phyloP scores from a whole-genome alignment of 768 basidiomycete genomes.

The Rhizopogon roseolus region DNA sequence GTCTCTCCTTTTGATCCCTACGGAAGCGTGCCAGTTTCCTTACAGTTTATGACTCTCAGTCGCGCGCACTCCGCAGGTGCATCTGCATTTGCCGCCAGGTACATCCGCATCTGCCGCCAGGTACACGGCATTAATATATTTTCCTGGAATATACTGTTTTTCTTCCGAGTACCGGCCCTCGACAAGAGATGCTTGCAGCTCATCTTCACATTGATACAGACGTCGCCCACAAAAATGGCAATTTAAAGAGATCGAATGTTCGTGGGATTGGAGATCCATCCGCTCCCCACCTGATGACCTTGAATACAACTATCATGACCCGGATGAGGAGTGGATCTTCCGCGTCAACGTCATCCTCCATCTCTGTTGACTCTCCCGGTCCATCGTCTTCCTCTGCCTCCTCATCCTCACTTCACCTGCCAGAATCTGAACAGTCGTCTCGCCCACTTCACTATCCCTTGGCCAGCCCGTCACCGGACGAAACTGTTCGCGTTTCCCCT shows the following conservation, averaged over 20 bases:
- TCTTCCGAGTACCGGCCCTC: neutral
- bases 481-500: conserved; percentile 37
- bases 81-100: neutral
- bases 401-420: conserved; percentile 43
- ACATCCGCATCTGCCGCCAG: neutral
- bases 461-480: conserved; percentile 41
- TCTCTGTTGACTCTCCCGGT: conserved; percentile 51
- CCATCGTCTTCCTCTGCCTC: conserved; percentile 52
- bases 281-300: conserved; percentile 6
- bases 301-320: conserved; percentile 6
- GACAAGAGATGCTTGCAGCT: conserved; percentile 33
- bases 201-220: conserved; percentile 49
- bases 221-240: conserved; percentile 27
- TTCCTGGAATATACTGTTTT: neutral
- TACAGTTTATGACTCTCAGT: neutral
- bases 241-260: conserved; percentile 26
- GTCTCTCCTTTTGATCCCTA: neutral
- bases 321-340: conserved; percentile 49
- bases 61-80: neutral
- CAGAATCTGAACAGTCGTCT: conserved; percentile 25
- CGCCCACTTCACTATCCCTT: conserved; percentile 8
- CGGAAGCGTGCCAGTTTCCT: neutral
- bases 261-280: conserved; percentile 21
- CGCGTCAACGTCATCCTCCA: conserved; percentile 52
- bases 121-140: neutral